phyloP scores from a whole-genome alignment of 305 asterid genomes.

The Fraxinus floribunda region DNA sequence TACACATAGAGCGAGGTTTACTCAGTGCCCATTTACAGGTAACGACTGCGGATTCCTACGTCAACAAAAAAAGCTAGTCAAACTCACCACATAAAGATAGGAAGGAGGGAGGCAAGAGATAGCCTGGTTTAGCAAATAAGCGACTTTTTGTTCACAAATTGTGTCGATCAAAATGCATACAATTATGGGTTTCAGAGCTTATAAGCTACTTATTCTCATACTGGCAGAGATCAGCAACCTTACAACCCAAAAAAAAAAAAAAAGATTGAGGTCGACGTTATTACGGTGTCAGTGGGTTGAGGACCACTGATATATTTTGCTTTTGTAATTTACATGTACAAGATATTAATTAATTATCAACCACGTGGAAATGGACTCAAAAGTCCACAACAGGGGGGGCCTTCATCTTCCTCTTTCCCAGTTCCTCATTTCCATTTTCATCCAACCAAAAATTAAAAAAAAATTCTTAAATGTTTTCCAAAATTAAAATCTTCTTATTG shows the following conservation, averaged over 20 bases:
- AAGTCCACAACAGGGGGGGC: not conserved
- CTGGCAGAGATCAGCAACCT: not conserved
- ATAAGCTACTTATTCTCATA: not conserved
- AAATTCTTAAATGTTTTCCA: not conserved
- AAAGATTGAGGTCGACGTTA: not conserved
- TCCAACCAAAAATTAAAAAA: not conserved
- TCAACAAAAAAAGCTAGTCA: not conserved
- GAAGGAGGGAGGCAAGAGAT: not conserved
- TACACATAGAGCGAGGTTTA: no score
- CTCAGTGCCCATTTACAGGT: no score
- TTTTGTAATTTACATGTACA: not conserved
- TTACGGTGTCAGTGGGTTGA: not conserved
- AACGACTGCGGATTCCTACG: no score
- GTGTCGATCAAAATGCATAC: not conserved
- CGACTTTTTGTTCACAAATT: not conserved
- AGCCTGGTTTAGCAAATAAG: no score
- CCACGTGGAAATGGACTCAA: not conserved
- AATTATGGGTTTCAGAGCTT: not conserved
- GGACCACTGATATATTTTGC: not conserved
- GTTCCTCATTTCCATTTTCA: not conserved
- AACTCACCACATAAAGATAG: not conserved
- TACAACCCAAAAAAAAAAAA: not conserved
- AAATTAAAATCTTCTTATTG: not conserved
- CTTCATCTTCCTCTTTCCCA: not conserved
- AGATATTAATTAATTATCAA: not conserved